Percentiles rank a stretch among this genome's conserved stretches.
Evolutionary conservation across 805 yeast genomes (phyloP).

Genomic region (Hanseniaspora vineae): DNA sequence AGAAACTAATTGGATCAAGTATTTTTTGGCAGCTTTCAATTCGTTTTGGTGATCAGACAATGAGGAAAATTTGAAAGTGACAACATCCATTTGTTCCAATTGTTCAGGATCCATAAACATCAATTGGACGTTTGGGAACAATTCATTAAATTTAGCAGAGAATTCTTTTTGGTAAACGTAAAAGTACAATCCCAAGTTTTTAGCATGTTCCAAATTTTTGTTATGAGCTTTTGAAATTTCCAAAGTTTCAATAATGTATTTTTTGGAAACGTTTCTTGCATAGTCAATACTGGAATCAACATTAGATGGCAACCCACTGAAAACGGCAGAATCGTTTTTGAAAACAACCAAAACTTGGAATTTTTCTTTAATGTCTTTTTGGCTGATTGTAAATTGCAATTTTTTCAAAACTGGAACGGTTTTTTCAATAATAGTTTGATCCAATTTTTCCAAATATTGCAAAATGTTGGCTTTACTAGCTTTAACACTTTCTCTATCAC

Average conservation of each 20-base stretch:
- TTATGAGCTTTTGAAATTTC: constrained; percentile 87
- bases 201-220: constrained; percentile 64
- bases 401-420: constrained; percentile 51
- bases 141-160: constrained; percentile 5
- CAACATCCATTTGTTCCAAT: constrained; percentile 34
- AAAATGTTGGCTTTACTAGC: constrained; percentile 41
- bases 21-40: constrained; percentile 53
- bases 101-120: constrained; percentile 33
- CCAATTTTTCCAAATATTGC: constrained; percentile 31
- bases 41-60: constrained; percentile 32
- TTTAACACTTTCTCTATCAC: constrained; percentile 56
- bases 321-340: constrained; percentile 40
- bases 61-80: constrained; percentile 52
- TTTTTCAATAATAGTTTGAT: constrained; percentile 34
- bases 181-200: constrained; percentile 57
- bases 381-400: constrained; percentile 58
- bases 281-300: constrained; percentile 48
- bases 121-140: constrained; percentile 32
- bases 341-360: constrained; percentile 44
- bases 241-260: constrained; percentile 49
- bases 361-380: constrained; percentile 33
- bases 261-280: constrained; percentile 48
- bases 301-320: constrained; percentile 49
- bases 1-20: constrained; percentile 63
- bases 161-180: constrained; percentile 35